phyloP scores from a whole-genome alignment of 2,329 filamentous ascomycete genomes.

The Dactylella cylindrospora region DNA sequence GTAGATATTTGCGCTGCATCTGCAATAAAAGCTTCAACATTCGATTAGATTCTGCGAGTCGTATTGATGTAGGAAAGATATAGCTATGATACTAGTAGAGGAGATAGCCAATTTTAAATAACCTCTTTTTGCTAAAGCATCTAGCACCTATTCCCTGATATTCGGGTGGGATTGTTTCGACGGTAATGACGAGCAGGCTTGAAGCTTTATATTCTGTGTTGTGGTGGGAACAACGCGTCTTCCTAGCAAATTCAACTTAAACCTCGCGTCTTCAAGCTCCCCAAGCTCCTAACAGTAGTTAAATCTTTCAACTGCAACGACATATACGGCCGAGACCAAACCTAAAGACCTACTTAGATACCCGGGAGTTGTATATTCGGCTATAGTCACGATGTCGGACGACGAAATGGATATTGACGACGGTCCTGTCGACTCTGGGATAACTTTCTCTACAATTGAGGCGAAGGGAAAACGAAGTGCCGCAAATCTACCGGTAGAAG shows the following conservation, averaged over 20 bases:
- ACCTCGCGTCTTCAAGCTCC: slow-evolving; percentile 11
- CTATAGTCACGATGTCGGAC: slow-evolving; percentile 56
- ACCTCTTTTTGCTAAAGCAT: no score
- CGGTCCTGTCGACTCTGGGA: slow-evolving; percentile 54
- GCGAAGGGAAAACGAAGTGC: slow-evolving; percentile 87
- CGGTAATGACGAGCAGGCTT: no score
- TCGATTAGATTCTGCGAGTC: no score
- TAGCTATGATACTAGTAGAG: no score
- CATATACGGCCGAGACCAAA: no score
- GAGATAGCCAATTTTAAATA: no score
- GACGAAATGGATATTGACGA: slow-evolving; percentile 68
- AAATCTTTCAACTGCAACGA: no score
- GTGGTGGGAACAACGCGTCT: slow-evolving; percentile 32
- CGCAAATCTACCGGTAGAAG: slow-evolving; percentile 89
- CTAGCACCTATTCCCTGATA: neutral
- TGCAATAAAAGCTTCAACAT: slow-evolving; percentile 5
- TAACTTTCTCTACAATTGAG: slow-evolving; percentile 70
- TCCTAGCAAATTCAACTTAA: slow-evolving; percentile 27
- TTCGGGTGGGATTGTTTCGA: neutral
- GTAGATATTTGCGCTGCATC: slow-evolving; percentile 23
- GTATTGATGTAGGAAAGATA: no score
- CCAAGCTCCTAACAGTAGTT: no score
- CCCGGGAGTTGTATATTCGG: neutral
- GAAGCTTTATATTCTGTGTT: slow-evolving; percentile 20
- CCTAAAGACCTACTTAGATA: neutral